Conservation (phyloP, 1,284 basidiomycete genomes). For the Marasmius fiardii region DNA sequence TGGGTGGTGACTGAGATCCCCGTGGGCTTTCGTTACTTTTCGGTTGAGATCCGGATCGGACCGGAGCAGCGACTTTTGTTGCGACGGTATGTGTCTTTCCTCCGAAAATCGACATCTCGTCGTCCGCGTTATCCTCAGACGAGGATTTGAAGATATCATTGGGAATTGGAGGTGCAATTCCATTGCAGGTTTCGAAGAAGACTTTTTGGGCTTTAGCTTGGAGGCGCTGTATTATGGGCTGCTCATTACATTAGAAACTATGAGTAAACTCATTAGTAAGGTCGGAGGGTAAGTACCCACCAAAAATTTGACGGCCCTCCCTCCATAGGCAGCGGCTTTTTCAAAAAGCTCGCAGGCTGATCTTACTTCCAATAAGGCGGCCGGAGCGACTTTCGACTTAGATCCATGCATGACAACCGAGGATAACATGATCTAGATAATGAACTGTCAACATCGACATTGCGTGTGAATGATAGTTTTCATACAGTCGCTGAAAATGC, state of each 20-base stretch:
- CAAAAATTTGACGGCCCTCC: constrained; percentile 63
- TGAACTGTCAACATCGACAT: background rate
- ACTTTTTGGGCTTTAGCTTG: constrained; percentile 57
- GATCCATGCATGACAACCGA: constrained; percentile 67
- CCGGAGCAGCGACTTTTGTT: constrained; percentile 33
- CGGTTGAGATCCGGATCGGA: constrained; percentile 11
- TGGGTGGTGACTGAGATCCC: constrained; percentile 16
- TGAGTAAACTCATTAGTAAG: background rate
- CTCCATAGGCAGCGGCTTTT: constrained; percentile 53
- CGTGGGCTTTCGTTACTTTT: constrained; percentile 9
- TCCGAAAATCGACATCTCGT: constrained; percentile 70
- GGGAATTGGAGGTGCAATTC: constrained; percentile 37
- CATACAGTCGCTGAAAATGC: constrained; percentile 60
- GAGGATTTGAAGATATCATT: constrained; percentile 58
- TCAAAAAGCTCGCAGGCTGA: constrained; percentile 60
- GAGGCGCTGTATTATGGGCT: constrained; percentile 63
- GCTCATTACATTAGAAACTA: constrained; percentile 6
- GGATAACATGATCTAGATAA: constrained; percentile 59
- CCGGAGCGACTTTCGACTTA: constrained; percentile 60
- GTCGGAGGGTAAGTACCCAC: constrained; percentile 32
- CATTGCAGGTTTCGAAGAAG: constrained; percentile 43
- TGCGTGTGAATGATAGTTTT: constrained; percentile 11
- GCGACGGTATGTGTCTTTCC: constrained; percentile 62
- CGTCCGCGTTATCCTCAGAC: constrained; percentile 38
- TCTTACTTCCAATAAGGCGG: constrained; percentile 59